Evolutionary conservation across 2,329 filamentous ascomycete species (phyloP).

Genomic region (Basipetospora chlamydospora): DNA sequence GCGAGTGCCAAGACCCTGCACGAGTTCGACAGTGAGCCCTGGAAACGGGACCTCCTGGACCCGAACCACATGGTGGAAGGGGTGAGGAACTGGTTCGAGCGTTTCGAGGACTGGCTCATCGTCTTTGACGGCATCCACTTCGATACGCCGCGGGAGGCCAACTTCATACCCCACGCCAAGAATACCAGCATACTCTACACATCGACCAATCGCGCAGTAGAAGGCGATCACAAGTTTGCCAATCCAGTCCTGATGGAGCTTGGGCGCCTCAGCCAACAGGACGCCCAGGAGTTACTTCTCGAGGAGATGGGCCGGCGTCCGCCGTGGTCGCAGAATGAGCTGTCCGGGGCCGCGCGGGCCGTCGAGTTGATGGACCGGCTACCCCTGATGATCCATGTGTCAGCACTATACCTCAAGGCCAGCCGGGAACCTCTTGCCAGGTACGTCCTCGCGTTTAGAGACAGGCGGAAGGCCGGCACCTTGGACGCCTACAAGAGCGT

Average conservation of each 20-base stretch:
- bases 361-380: slow-evolving; percentile 49
- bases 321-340: slow-evolving; percentile 38
- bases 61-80: slow-evolving; percentile 34
- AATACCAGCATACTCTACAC: slow-evolving; percentile 55
- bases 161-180: slow-evolving; percentile 49
- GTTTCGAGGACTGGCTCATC: slow-evolving; percentile 49
- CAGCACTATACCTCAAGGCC: slow-evolving; percentile 45
- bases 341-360: slow-evolving; percentile 41
- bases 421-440: slow-evolving; percentile 46
- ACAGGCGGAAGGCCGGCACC: slow-evolving; percentile 36
- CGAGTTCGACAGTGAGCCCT: slow-evolving; percentile 22
- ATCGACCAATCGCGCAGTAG: slow-evolving; percentile 43
- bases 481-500: slow-evolving; percentile 33
- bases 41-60: slow-evolving; percentile 20
- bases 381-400: slow-evolving; percentile 53
- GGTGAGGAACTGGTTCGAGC: slow-evolving; percentile 48
- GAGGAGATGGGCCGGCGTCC: slow-evolving; percentile 45
- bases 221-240: slow-evolving; percentile 41
- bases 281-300: slow-evolving; percentile 46
- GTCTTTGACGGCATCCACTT: slow-evolving; percentile 54
- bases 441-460: slow-evolving; percentile 43
- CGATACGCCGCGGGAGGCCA: slow-evolving; percentile 37
- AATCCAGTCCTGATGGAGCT: slow-evolving; percentile 43
- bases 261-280: slow-evolving; percentile 34
- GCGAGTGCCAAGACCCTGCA: slow-evolving; percentile 39